Percentiles rank a stretch among this genome's conserved stretches.
Evolutionary conservation across 306 rosid species (phyloP).

Genomic region (Mucuna pruriens): DNA sequence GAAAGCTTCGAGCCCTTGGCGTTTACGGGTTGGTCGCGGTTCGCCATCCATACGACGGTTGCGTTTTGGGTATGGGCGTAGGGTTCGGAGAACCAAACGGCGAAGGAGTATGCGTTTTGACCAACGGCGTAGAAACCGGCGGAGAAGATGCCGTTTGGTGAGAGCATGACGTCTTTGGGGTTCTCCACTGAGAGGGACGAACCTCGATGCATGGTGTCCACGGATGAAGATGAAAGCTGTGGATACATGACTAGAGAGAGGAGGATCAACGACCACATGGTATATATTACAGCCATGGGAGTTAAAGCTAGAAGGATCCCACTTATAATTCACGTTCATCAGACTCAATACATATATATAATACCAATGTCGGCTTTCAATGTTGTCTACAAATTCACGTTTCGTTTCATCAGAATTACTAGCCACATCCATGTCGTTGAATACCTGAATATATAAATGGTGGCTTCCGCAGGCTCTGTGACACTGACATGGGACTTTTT

Average conservation of each 20-base stretch:
- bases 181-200: constrained; percentile 51
- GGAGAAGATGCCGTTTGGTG: constrained; percentile 46
- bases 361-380: not conserved
- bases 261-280: constrained; percentile 19
- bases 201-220: constrained; percentile 31
- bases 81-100: constrained; percentile 54
- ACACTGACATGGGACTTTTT: not conserved
- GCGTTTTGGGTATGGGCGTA: not conserved
- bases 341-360: not conserved
- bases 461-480: not conserved
- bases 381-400: not conserved
- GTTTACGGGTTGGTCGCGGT: constrained; percentile 55
- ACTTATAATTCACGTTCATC: not conserved
- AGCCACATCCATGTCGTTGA: not conserved
- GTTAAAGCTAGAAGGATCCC: not conserved
- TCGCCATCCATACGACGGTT: constrained; percentile 62
- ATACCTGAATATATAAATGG: not conserved
- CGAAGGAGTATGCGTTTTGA: constrained; percentile 62
- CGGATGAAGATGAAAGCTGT: not conserved
- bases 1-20: constrained; percentile 52
- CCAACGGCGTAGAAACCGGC: constrained; percentile 59
- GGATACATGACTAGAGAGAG: not conserved
- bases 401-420: not conserved
- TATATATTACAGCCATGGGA: not conserved
- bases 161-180: constrained; percentile 40